These are phyloP conservation scores for Chlamydomonas sp. DNA, from an alignment of 139 green algal genomes.

Conservation along the genomic window DNA sequence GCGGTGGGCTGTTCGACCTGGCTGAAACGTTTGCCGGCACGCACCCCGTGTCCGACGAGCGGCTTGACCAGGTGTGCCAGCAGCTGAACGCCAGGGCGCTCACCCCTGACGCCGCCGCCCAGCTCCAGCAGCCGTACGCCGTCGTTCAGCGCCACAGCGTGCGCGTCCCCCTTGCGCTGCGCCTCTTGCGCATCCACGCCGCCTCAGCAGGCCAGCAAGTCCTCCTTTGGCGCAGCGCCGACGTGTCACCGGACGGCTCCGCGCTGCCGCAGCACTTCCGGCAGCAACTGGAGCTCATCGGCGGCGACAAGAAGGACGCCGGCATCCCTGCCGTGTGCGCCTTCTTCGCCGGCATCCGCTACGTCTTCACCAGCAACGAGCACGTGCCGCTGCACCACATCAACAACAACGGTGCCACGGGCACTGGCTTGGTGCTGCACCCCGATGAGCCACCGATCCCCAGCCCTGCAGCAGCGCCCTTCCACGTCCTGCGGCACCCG, in stretches of 20 bases:
- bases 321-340: neutral
- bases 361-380: slow-evolving; percentile 1
- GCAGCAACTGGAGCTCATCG: neutral
- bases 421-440: neutral
- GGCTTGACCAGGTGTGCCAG: too few relatives aligned
- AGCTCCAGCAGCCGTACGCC: too few relatives aligned
- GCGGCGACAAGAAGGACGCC: neutral
- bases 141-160: too few relatives aligned
- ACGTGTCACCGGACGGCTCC: neutral
- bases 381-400: neutral
- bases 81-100: too few relatives aligned
- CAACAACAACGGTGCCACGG: neutral
- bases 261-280: neutral
- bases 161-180: too few relatives aligned
- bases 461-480: neutral
- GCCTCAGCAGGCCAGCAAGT: neutral
- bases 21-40: too few relatives aligned
- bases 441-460: neutral
- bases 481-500: too few relatives aligned
- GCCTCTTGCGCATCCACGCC: too few relatives aligned
- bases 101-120: too few relatives aligned
- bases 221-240: slow-evolving; percentile 2
- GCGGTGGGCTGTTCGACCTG: too few relatives aligned
- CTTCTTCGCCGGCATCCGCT: neutral
- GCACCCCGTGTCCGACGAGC: too few relatives aligned